Base-by-base conservation (phyloP, 192 early-diverging fungal species). In the Blastocladiella britannica region DNA sequence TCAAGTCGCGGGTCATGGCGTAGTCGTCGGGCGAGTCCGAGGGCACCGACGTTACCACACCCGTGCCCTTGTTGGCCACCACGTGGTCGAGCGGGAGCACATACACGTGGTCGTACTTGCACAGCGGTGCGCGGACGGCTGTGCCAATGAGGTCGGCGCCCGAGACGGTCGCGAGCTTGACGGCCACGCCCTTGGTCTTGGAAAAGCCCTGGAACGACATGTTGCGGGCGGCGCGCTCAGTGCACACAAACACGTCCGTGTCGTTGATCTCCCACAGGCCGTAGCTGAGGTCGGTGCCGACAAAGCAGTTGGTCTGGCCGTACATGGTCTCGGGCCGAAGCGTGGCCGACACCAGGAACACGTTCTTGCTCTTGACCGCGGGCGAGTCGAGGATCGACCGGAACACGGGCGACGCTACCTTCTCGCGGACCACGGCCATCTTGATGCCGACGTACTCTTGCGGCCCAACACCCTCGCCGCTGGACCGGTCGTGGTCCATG, bases 271-370 rank as follows among this genome's bases (percentile, higher is more conserved):
- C 63, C 70, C 75, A 96, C 60, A 98, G 72, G 28, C 91, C 90
- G 63, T 98, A 98, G 47, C 78, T 82, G 58, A 98, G 72, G 28
- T 85, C 82, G n/a, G 82, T 77, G 55, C 90, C 91, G 26, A 96
- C 90, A 65, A 83, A 96, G 70, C 93, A 96, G 72, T 96, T 96
- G 57, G 91, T 98, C 69, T 96, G 91, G 57, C 90, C 95, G 64
- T 96, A 95, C 93, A 98, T 98, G 64, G 95, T 98, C 73, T 98
- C 95, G 3, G 95, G 95, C 27, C 91, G 79, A 55, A 96, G 72
- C 54, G 95, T 98, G 52, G 88, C 95, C 23, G 95, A 93, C 15
- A 96, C 89, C 58, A 94, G 69, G 68, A 73, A 98, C 25, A 98
- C 67, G 28, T 78, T 76, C 70, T 91, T 87, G 52, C 75, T 80